A percentile compares a stretch with the other conserved stretches of the same genome.
These are phyloP conservation scores for Mytilinidion resinicola DNA, from an alignment of 495 filamentous ascomycete genomes.

Conservation along the genomic window DNA sequence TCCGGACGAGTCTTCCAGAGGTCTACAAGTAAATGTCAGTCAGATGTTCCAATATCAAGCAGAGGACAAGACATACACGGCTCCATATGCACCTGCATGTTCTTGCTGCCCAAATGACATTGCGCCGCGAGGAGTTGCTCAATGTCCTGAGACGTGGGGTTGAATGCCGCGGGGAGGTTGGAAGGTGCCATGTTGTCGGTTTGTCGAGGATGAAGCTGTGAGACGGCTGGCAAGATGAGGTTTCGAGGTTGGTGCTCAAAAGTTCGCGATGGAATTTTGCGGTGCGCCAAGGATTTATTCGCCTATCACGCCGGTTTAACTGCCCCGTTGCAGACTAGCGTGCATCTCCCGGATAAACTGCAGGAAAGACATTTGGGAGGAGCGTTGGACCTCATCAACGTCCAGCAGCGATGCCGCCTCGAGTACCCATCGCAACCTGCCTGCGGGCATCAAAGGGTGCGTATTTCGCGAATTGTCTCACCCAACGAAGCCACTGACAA, in stretches of 20 bases:
- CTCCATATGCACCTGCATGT: conserved; percentile 98
- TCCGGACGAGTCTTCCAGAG: conserved; percentile 98
- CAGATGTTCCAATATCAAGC: neutral
- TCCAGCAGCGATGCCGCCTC: conserved; percentile 59
- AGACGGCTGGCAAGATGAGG: conserved; percentile 26
- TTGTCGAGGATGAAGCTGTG: conserved; percentile 44
- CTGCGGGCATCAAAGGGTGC: conserved; percentile 58
- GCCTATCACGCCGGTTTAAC: neutral
- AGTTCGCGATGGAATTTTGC: conserved; percentile 5
- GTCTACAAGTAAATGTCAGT: conserved; percentile 12
- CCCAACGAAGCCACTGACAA: neutral
- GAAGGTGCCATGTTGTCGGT: conserved; percentile 83
- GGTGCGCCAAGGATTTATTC: neutral
- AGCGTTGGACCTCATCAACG: no score
- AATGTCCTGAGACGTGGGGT: conserved; percentile 81
- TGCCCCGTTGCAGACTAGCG: neutral
- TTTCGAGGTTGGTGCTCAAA: neutral
- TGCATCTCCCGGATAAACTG: neutral
- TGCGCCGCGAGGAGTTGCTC: conserved; percentile 98
- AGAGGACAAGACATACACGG: conserved; percentile 37
- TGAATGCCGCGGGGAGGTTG: conserved; percentile 86
- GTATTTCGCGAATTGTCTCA: neutral
- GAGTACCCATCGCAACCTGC: conserved; percentile 59
- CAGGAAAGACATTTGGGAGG: neutral
- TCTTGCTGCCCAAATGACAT: conserved; percentile 96